Percentiles rank a stretch among this genome's conserved stretches.
phyloP scores from a whole-genome alignment of 352 stramenopile genomes.

The Aphanomyces stellatus region DNA sequence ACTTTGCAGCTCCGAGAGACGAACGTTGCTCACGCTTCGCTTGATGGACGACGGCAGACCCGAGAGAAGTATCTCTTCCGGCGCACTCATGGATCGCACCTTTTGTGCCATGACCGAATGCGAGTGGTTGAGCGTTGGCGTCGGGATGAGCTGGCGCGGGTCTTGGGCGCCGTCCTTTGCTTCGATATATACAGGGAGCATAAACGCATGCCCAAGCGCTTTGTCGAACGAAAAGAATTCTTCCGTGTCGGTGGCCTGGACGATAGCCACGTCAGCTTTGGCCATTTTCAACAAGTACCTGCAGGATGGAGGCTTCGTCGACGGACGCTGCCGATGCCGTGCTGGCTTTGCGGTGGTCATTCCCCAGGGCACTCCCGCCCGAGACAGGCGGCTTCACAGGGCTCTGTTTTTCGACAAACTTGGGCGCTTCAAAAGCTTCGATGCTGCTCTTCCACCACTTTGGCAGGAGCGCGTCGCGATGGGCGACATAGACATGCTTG shows the following conservation, averaged over 20 bases:
- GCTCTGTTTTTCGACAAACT: conserved; percentile 20
- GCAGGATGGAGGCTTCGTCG: conserved; percentile 8
- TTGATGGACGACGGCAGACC: conserved; percentile 2
- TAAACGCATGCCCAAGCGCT: conserved; percentile 80
- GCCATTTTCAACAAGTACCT: background rate
- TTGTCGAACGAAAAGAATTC: conserved; percentile 83
- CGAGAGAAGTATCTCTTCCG: conserved; percentile 1
- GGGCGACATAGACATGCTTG: background rate
- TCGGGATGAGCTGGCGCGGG: too few species aligned
- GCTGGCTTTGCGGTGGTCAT: background rate
- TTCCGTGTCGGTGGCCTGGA: conserved; percentile 71
- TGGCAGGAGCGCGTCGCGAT: conserved; percentile 34
- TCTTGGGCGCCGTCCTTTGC: conserved; percentile 24
- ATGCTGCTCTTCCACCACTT: conserved; percentile 85
- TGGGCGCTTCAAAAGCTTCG: conserved; percentile 53
- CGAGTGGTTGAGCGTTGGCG: background rate
- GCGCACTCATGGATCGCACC: conserved; percentile 15
- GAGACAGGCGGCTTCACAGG: background rate
- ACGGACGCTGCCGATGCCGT: background rate
- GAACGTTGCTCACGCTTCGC: conserved; percentile 16
- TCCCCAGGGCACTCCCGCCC: background rate
- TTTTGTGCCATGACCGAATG: background rate
- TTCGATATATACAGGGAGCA: conserved; percentile 59
- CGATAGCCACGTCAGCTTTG: background rate
- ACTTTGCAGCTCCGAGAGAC: conserved; percentile 1